Evolutionary conservation across 106 monocot genomes (phyloP).

Genomic region (Dioscorea alata): DNA sequence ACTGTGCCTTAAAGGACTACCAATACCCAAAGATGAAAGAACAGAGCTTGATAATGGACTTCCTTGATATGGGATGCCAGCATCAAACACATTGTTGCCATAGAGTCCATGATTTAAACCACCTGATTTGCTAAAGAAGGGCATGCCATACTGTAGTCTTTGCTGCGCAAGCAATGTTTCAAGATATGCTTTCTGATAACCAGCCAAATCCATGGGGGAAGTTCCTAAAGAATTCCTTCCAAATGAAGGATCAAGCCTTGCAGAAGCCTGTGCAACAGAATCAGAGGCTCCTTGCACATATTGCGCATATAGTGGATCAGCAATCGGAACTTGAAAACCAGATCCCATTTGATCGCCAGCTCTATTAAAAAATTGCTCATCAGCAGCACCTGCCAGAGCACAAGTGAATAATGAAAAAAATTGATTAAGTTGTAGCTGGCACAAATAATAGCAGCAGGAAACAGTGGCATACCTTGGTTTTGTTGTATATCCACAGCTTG

Average conservation of each 20-base stretch:
- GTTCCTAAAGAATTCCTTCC: constrained; percentile 25
- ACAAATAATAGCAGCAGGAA: not conserved
- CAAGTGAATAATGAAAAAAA: not conserved
- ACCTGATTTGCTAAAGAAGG: constrained; percentile 40
- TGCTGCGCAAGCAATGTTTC: constrained; percentile 57
- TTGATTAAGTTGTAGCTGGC: not conserved
- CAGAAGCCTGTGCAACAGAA: constrained; percentile 11
- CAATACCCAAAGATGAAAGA: constrained; percentile 29
- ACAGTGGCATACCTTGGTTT: constrained; percentile 14
- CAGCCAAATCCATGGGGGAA: constrained; percentile 24
- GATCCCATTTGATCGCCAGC: constrained; percentile 25
- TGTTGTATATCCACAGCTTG: not conserved
- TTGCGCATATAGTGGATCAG: constrained; percentile 40
- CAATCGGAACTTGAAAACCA: constrained; percentile 21
- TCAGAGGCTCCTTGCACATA: constrained; percentile 42
- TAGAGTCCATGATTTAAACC: constrained; percentile 36
- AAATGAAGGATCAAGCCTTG: constrained; percentile 19
- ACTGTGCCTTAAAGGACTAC: constrained; percentile 26
- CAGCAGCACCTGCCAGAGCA: constrained; percentile 15
- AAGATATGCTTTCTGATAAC: constrained; percentile 54
- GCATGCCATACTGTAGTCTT: constrained; percentile 42
- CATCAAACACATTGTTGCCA: constrained; percentile 27
- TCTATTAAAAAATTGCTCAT: constrained; percentile 27
- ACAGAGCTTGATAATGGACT: constrained; percentile 22
- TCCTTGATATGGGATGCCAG: constrained; percentile 35